These are phyloP conservation scores for Neonectria punicea DNA, from an alignment of 2,329 filamentous ascomycete genomes.

Conservation along the genomic window DNA sequence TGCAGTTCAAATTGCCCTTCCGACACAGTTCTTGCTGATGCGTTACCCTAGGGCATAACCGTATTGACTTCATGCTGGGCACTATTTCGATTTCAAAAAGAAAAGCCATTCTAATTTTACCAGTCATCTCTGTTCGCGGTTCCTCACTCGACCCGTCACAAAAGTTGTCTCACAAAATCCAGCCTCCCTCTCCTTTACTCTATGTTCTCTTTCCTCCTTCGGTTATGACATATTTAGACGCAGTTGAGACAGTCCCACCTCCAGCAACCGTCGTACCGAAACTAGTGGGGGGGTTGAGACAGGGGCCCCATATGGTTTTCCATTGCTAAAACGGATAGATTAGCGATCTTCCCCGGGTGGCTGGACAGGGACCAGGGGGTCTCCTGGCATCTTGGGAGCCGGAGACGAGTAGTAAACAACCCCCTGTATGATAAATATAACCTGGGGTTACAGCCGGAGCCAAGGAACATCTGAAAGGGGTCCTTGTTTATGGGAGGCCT, in stretches of 20 bases:
- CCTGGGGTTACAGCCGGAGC: conserved; percentile 5
- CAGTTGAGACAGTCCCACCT: background rate
- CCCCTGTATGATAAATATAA: conserved; percentile 8
- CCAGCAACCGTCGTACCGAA: background rate
- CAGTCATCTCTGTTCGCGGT: background rate
- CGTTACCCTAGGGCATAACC: background rate
- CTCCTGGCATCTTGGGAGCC: background rate
- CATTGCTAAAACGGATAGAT: background rate
- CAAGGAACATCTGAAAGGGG: background rate
- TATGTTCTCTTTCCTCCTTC: too few species aligned
- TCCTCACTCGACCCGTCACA: background rate
- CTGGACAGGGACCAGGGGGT: conserved; percentile 2
- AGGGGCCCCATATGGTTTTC: background rate
- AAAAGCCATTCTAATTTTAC: background rate
- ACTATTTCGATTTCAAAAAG: background rate
- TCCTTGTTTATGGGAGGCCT: background rate
- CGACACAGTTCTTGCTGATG: background rate
- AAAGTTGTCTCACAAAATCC: background rate
- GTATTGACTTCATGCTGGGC: background rate
- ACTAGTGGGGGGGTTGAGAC: background rate
- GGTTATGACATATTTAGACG: conserved; percentile 6
- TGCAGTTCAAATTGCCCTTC: background rate
- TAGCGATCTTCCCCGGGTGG: conserved; percentile 2
- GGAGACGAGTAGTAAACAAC: background rate
- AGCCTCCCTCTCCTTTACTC: background rate